Base-by-base conservation (phyloP, 1,139 yeast species). In the Taiozyma onychis region DNA sequence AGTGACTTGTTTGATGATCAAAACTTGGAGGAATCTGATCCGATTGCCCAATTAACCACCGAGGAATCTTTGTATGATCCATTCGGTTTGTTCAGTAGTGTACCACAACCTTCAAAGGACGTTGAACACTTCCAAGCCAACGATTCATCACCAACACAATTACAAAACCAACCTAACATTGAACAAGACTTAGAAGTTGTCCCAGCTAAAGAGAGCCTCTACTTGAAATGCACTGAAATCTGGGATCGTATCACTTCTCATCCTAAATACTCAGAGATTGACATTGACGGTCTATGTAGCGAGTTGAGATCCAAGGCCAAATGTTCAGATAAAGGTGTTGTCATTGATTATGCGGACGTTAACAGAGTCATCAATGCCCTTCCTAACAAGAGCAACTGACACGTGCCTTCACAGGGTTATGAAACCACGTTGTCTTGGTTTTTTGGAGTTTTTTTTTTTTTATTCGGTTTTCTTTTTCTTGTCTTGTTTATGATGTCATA, bases 221-320 rank as follows among this genome's bases (percentile, higher is more conserved):
- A 74, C 58, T 67, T 88, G 69, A 78, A 81, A 62, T 93, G 99
- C 67, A 82, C 95, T 0, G 97, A 90, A 60, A 86, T 91, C 24
- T 93, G 99, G 99, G 98, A 91, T 66, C 79, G 98, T 63, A 87
- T 93, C 41, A 88, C 97, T 3, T 72, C 95, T 16, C 97, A 93
- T 74, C 98, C 99, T 37, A 83, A 86, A 66, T 93, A 91, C 68
- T 83, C 95, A 7, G 97, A 91, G 54, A 75, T 93, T 51, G 98
- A 93, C 68, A 90, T 93, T 57, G 97, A 91, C 66, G 95, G 96
- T 2, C 77, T 93, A 63, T 93, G 99, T 75, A 67, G 72, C 41
- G 99, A 93, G 68, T 77, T 93, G 65, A 85, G 91, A 69, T 71
- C 83, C 43, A 93, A 91, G 76, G 98, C 98, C n/a, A 90, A 89